Evolutionary conservation across 495 filamentous ascomycete genomes (phyloP).

Genomic region (Xylaria intraflava): DNA sequence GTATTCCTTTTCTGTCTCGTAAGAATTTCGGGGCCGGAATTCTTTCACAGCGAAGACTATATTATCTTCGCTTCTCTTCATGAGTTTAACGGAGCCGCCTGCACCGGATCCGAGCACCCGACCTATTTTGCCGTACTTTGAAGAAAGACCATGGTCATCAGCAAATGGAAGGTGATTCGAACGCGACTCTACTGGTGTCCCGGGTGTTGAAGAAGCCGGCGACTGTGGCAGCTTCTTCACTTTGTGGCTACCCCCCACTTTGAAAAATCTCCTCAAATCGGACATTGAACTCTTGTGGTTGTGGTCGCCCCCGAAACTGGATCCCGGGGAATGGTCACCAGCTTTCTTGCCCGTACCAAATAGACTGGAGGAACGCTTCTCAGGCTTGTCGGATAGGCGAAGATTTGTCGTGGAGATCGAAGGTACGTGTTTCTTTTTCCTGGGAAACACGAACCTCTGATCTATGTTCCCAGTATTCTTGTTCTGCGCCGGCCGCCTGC

Average conservation of each 20-base stretch:
- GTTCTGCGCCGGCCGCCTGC: slow-evolving; percentile 66
- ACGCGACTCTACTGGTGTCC: slow-evolving; percentile 47
- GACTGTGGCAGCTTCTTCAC: slow-evolving; percentile 57
- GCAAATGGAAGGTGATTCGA: slow-evolving; percentile 72
- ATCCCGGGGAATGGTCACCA: slow-evolving; percentile 26
- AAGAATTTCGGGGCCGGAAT: slow-evolving; percentile 85
- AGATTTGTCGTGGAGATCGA: slow-evolving; percentile 42
- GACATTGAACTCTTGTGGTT: slow-evolving; percentile 80
- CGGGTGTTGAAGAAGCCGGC: slow-evolving; percentile 46
- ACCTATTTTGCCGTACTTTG: slow-evolving; percentile 92
- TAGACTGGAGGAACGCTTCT: slow-evolving; percentile 46
- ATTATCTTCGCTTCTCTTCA: slow-evolving; percentile 85
- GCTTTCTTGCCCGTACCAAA: slow-evolving; percentile 25
- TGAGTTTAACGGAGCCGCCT: slow-evolving; percentile 87
- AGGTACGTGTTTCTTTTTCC: slow-evolving; percentile 44
- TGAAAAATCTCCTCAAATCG: slow-evolving; percentile 91
- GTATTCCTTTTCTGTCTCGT: slow-evolving; percentile 91
- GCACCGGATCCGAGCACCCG: slow-evolving; percentile 91
- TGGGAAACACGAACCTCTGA: slow-evolving; percentile 72
- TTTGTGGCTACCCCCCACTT: slow-evolving; percentile 55
- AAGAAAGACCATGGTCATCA: slow-evolving; percentile 84
- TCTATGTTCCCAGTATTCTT: slow-evolving; percentile 66
- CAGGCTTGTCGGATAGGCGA: slow-evolving; percentile 21
- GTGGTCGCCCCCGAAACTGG: slow-evolving; percentile 47
- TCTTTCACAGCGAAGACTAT: slow-evolving; percentile 97